A percentile compares a stretch with the other conserved stretches of the same genome.
phyloP scores from a whole-genome alignment of 805 yeast species.

The Metschnikowia lunata region DNA sequence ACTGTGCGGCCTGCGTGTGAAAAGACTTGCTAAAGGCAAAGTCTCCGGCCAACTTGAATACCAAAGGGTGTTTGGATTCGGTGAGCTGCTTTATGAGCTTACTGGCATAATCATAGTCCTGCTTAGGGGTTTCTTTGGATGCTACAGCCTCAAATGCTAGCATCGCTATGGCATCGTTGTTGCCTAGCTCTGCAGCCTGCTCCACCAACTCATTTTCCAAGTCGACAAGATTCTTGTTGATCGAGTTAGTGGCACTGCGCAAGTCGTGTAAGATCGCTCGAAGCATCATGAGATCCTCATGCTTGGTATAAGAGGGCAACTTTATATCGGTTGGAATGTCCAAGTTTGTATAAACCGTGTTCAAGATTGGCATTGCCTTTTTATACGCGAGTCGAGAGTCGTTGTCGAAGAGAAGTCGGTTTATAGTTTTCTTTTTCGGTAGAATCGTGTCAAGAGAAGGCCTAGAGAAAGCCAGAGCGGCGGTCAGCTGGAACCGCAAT shows the following conservation, averaged over 20 bases:
- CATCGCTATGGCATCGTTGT: slow-evolving; percentile 73
- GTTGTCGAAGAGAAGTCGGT: slow-evolving; percentile 60
- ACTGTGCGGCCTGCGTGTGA: slow-evolving; percentile 50
- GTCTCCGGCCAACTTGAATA: slow-evolving; percentile 77
- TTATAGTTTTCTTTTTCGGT: slow-evolving; percentile 56
- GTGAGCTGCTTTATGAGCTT: slow-evolving; percentile 54
- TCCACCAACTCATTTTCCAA: slow-evolving; percentile 75
- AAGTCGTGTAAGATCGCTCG: slow-evolving; percentile 62
- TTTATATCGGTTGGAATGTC: slow-evolving; percentile 35
- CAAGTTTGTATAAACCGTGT: slow-evolving; percentile 45
- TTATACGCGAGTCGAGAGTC: slow-evolving; percentile 53
- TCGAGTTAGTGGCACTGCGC: slow-evolving; percentile 55
- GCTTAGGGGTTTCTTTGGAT: slow-evolving; percentile 25
- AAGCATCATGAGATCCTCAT: slow-evolving; percentile 61
- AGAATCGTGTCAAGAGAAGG: slow-evolving; percentile 34
- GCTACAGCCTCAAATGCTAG: slow-evolving; percentile 62
- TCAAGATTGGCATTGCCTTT: slow-evolving; percentile 51
- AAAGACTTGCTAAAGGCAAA: slow-evolving; percentile 51
- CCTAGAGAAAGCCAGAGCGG: slow-evolving; percentile 9
- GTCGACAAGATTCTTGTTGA: slow-evolving; percentile 50
- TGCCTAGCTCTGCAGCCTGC: slow-evolving; percentile 77
- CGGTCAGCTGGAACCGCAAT: slow-evolving; percentile 5
- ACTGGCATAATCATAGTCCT: slow-evolving; percentile 62
- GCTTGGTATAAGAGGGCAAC: slow-evolving; percentile 46
- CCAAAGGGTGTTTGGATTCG: slow-evolving; percentile 62